Conservation (phyloP, 1,284 basidiomycete species). For the Chondrostereum purpureum region DNA sequence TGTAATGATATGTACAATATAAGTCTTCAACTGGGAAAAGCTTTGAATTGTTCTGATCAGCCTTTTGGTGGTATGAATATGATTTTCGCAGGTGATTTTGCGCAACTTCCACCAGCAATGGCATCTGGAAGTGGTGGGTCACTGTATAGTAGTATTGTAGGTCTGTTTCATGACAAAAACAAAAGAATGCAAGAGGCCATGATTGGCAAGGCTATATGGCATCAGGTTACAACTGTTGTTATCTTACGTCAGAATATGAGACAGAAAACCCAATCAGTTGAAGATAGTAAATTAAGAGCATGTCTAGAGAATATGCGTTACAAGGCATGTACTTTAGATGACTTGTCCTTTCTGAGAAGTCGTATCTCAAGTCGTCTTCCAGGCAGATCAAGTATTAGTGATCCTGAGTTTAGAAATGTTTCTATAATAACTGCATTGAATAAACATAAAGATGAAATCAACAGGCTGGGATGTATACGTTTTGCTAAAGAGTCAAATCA, state of each 20-base stretch:
- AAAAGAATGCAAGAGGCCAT: too few species aligned
- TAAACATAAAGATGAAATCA: neutral
- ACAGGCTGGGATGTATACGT: neutral
- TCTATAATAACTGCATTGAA: neutral
- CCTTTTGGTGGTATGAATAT: neutral
- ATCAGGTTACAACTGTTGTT: too few species aligned
- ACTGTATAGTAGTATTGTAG: neutral
- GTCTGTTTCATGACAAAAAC: neutral
- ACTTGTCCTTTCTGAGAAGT: too few species aligned
- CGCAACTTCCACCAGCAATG: too few species aligned
- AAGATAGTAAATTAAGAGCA: neutral
- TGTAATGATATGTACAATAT: too few species aligned
- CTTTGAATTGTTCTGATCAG: neutral
- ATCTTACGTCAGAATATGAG: neutral
- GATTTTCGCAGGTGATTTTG: slow-evolving; percentile 1
- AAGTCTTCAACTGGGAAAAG: neutral
- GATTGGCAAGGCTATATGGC: neutral
- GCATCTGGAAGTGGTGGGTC: neutral
- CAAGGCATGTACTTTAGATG: too few species aligned
- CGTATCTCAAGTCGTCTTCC: too few species aligned
- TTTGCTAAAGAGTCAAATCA: neutral
- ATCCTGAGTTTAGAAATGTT: neutral
- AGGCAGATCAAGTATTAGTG: too few species aligned
- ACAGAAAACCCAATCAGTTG: neutral
- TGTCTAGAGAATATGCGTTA: neutral